phyloP scores from a whole-genome alignment of 176 grass and related monocot genomes.

The Cenchrus purpureus region DNA sequence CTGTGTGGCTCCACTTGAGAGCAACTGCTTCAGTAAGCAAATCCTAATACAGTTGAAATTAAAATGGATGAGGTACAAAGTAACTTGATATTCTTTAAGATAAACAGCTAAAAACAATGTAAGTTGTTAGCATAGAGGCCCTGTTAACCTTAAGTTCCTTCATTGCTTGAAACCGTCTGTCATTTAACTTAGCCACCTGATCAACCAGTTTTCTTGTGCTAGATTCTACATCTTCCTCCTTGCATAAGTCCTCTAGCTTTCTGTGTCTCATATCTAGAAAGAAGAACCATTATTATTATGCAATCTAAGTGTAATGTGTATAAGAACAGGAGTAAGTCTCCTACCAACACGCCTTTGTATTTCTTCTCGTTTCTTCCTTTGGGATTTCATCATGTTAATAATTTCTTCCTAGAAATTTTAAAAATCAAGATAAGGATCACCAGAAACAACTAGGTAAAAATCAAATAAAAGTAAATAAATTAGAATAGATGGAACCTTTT shows the following conservation, averaged over 20 bases:
- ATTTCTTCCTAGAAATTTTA: slow-evolving; percentile 68
- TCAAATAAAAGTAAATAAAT: slow-evolving; percentile 20
- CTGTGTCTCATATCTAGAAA: slow-evolving; percentile 56
- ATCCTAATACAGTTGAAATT: slow-evolving; percentile 48
- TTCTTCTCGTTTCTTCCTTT: slow-evolving; percentile 63
- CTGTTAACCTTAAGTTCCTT: slow-evolving; percentile 70
- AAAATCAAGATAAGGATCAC: slow-evolving; percentile 6
- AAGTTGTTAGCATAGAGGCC: neutral
- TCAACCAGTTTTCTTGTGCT: slow-evolving; percentile 77
- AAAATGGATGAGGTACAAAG: slow-evolving; percentile 24
- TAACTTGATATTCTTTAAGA: slow-evolving; percentile 1
- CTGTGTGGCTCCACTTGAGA: slow-evolving; percentile 75
- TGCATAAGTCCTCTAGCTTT: slow-evolving; percentile 57
- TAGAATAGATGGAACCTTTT: slow-evolving; percentile 58
- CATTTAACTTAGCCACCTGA: slow-evolving; percentile 61
- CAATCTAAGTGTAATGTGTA: slow-evolving; percentile 13
- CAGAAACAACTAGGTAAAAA: slow-evolving; percentile 17
- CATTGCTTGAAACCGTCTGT: slow-evolving; percentile 60
- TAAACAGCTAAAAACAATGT: slow-evolving; percentile 13
- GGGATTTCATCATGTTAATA: slow-evolving; percentile 44
- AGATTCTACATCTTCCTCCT: slow-evolving; percentile 79
- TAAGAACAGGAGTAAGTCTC: slow-evolving; percentile 25
- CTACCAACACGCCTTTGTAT: slow-evolving; percentile 70
- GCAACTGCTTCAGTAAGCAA: slow-evolving; percentile 78
- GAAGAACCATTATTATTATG: slow-evolving; percentile 24